Base-by-base conservation (phyloP, 2,329 filamentous ascomycete species). In the Penicillium sp. region DNA sequence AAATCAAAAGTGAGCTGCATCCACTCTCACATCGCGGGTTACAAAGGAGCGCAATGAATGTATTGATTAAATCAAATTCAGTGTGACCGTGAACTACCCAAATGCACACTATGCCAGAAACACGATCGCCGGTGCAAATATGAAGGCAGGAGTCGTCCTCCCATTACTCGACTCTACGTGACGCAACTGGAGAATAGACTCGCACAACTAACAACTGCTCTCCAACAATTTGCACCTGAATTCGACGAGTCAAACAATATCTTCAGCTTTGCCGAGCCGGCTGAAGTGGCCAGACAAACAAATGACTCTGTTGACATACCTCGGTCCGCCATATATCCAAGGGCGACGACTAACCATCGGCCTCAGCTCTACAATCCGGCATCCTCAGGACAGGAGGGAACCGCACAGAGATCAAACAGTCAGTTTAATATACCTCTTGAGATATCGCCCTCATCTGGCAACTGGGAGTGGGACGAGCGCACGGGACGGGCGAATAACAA, bases 71-170 rank as follows among this genome's bases (percentile, higher is more conserved):
- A 44, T 14, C 26, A 68, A 73, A 28, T 28, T 28, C 10, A 28
- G 40, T 77, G 75, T 58, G 71, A 77, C 51, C 65, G 68, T 34
- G 65, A 64, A 3, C 65, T 76, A 26, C 75, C 75, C 10, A 73
- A 66, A 3, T 77, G 75, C 55, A 67, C 69, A 34, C 62, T 74
- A 14, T 81, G 78, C 59, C 62, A 71, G 44, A 75, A 74, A 52
- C 77, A 79, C 59, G 70, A 74, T 37, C 67, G 79, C 13, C 74
- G 78, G 55, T 81, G 79, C 55, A 66, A 79, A 6, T 81, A 81
- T 52, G 79, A 81, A 59, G 78, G 76, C 57, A 74, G 79, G 47
- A 71, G 72, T n/a, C 71, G 75, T 40, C 81, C 79, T 11, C 79
- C 78, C 5, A 66, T 81, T 55, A 81, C 79, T 5, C 70, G 79